A percentile compares a stretch with the other conserved stretches of the same genome.
Evolutionary conservation across 768 basidiomycete genomes (phyloP).

Genomic region (Coprinellus micaceus): DNA sequence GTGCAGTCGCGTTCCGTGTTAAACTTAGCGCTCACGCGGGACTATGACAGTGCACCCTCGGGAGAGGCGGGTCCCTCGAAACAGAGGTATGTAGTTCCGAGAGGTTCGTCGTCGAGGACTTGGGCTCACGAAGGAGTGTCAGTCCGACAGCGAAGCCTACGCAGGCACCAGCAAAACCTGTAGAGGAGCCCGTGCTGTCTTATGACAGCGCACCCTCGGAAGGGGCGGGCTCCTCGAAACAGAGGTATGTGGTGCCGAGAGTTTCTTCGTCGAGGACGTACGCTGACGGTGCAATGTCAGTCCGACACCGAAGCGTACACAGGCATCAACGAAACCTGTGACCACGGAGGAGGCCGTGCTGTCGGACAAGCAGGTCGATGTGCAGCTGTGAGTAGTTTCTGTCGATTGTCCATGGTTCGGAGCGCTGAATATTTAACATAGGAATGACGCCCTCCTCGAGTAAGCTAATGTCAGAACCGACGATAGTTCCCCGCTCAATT

Average conservation of each 20-base stretch:
- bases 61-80: background rate
- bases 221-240: background rate
- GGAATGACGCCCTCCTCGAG: conserved; percentile 7
- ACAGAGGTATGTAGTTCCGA: background rate
- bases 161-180: too few relatives aligned
- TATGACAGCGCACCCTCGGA: background rate
- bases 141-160: too few relatives aligned
- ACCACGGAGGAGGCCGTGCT: too few relatives aligned
- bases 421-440: background rate
- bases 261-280: too few relatives aligned
- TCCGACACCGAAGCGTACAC: too few relatives aligned
- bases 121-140: too few relatives aligned
- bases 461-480: background rate
- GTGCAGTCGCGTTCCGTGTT: background rate
- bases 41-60: background rate
- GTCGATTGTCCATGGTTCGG: background rate
- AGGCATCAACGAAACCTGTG: too few relatives aligned
- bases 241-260: background rate
- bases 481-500: background rate
- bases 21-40: too few relatives aligned
- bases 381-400: background rate
- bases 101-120: too few relatives aligned
- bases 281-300: too few relatives aligned
- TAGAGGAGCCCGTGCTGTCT: too few relatives aligned
- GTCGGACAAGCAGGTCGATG: background rate